A percentile compares a stretch with the other conserved stretches of the same genome.
Evolutionary conservation across 257 asterid species (phyloP).

Genomic region (Lycium barbarum): DNA sequence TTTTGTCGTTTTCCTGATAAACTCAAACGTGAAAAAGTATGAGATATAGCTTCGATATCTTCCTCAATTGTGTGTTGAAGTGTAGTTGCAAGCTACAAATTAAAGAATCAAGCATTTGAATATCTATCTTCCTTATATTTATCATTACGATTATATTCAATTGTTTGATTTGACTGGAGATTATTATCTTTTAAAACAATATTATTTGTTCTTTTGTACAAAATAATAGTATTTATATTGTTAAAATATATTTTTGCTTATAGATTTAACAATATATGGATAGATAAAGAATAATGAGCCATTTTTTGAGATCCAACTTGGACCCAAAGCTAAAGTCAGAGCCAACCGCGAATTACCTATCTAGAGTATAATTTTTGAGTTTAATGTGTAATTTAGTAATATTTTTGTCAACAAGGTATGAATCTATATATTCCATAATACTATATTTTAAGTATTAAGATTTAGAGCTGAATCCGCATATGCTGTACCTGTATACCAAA

Average conservation of each 20-base stretch:
- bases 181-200: neutral
- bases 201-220: neutral
- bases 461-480: too few relatives aligned
- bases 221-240: neutral
- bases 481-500: neutral
- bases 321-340: neutral
- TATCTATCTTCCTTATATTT: neutral
- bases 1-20: neutral
- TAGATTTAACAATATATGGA: neutral
- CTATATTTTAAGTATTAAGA: too few relatives aligned
- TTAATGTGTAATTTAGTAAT: neutral
- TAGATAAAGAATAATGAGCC: neutral
- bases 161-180: slow-evolving; percentile 14
- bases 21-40: neutral
- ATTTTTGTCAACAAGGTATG: too few relatives aligned
- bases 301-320: neutral
- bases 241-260: too few relatives aligned
- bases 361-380: neutral
- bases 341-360: neutral
- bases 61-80: neutral
- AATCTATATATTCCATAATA: too few relatives aligned
- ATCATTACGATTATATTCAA: neutral
- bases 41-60: neutral
- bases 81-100: slow-evolving; percentile 1
- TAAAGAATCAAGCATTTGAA: slow-evolving; percentile 27